Conservation (phyloP, 768 basidiomycete genomes). For the Tylopilus sp. region DNA sequence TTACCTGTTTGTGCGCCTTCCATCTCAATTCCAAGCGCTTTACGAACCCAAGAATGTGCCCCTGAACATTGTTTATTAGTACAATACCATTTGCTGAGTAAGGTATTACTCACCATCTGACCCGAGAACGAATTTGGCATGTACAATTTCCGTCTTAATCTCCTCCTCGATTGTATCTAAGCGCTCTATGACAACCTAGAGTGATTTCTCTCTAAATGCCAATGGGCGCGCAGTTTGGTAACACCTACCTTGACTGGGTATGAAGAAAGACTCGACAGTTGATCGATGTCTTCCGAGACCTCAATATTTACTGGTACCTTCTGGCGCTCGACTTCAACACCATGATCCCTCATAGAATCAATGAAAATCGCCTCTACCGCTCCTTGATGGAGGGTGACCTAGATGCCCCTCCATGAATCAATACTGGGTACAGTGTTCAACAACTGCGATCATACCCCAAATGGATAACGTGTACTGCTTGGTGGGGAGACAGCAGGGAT, state of each 20-base stretch:
- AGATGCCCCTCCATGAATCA: too few relatives aligned
- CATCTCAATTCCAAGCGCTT: constrained; percentile 42
- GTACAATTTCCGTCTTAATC: constrained; percentile 28
- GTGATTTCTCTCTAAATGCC: neutral
- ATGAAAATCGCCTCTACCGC: neutral
- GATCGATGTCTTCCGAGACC: neutral
- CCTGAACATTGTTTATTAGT: constrained; percentile 19
- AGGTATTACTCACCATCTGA: constrained; percentile 26
- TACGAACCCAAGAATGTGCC: constrained; percentile 48
- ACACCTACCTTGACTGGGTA: constrained; percentile 30
- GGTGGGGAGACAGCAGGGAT: neutral
- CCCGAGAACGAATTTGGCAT: constrained; percentile 35
- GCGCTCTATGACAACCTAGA: constrained; percentile 18
- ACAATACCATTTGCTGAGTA: neutral
- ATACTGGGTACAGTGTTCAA: too few relatives aligned
- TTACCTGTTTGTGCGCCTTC: constrained; percentile 40
- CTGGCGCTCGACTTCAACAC: neutral
- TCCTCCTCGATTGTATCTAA: constrained; percentile 27
- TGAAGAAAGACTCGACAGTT: constrained; percentile 17
- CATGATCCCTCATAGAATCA: neutral
- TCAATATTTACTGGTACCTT: neutral
- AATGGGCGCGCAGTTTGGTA: neutral
- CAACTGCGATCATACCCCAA: neutral
- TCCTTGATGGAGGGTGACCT: neutral
- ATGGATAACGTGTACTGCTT: neutral